Conservation (phyloP, 306 rosid genomes). For the Mimosa bimucronata region DNA sequence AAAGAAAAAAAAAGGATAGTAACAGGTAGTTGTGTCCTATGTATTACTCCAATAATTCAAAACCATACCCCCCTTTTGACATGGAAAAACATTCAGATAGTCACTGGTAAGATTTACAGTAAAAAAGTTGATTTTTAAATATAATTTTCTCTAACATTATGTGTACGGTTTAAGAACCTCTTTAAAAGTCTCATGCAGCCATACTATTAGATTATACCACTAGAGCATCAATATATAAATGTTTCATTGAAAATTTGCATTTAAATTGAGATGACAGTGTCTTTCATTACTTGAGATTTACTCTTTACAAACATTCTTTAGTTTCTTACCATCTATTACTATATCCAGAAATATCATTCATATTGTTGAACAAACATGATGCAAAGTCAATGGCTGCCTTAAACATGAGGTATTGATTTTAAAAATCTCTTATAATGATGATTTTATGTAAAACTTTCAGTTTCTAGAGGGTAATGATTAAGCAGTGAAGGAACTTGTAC, state of each 20-base stretch:
- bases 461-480: constrained; percentile 6
- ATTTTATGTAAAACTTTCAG: constrained; percentile 14
- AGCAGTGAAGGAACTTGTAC: constrained; percentile 22
- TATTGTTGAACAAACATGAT: constrained; percentile 6
- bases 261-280: constrained; percentile 28
- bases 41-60: too few species aligned
- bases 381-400: constrained; percentile 17
- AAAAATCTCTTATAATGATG: neutral
- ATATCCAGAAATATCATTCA: constrained; percentile 5
- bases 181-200: neutral
- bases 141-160: neutral
- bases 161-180: constrained; percentile 19
- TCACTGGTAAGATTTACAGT: neutral
- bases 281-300: constrained; percentile 20
- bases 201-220: neutral
- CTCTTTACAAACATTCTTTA: constrained; percentile 8
- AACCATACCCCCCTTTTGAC: too few species aligned
- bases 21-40: too few species aligned
- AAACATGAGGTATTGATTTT: neutral
- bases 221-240: constrained; percentile 2
- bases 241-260: constrained; percentile 10
- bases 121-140: neutral
- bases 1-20: too few species aligned
- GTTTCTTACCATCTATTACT: neutral
- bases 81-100: too few species aligned